Percentiles rank a stretch among this genome's conserved stretches.
Conservation (phyloP, 495 filamentous ascomycete genomes). For the Hyaloscypha variabilis region DNA sequence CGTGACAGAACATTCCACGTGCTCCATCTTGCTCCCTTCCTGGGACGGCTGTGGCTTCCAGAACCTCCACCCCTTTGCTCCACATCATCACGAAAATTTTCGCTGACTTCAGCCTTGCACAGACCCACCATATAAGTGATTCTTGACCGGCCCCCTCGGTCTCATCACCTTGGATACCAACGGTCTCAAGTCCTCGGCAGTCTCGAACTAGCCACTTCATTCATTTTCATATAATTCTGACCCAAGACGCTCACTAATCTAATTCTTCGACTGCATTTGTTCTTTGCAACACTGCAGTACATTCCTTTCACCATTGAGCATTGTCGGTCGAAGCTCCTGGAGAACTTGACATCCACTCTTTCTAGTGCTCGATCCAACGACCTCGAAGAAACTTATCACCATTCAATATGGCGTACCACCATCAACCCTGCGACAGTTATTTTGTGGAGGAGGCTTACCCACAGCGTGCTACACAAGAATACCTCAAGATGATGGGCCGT, state of each 20-base stretch:
- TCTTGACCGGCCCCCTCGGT: conserved; percentile 20
- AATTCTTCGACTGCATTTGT: conserved; percentile 24
- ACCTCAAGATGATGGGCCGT: conserved; percentile 70
- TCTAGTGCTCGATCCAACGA: conserved; percentile 16
- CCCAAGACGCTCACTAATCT: conserved; percentile 33
- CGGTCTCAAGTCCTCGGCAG: conserved; percentile 4
- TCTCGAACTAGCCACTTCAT: conserved; percentile 32
- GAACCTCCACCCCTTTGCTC: conserved; percentile 6
- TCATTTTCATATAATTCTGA: conserved; percentile 31
- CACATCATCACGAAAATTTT: conserved; percentile 3
- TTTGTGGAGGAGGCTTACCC: conserved; percentile 75
- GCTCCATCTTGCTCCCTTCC: background rate
- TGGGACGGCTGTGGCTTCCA: background rate
- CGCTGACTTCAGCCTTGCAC: conserved; percentile 9
- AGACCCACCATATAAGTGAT: conserved; percentile 26
- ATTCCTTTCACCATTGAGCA: conserved; percentile 27
- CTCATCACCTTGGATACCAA: conserved; percentile 19
- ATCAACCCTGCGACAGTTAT: conserved; percentile 72
- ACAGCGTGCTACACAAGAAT: conserved; percentile 65
- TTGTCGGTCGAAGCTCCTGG: conserved; percentile 37
- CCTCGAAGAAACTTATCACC: conserved; percentile 21
- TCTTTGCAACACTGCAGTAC: conserved; percentile 17
- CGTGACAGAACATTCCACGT: conserved; percentile 17
- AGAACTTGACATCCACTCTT: conserved; percentile 37
- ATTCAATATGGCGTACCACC: conserved; percentile 75